These are phyloP conservation scores for Apiosordaria backusii DNA, from an alignment of 495 filamentous ascomycete genomes.

Conservation along the genomic window DNA sequence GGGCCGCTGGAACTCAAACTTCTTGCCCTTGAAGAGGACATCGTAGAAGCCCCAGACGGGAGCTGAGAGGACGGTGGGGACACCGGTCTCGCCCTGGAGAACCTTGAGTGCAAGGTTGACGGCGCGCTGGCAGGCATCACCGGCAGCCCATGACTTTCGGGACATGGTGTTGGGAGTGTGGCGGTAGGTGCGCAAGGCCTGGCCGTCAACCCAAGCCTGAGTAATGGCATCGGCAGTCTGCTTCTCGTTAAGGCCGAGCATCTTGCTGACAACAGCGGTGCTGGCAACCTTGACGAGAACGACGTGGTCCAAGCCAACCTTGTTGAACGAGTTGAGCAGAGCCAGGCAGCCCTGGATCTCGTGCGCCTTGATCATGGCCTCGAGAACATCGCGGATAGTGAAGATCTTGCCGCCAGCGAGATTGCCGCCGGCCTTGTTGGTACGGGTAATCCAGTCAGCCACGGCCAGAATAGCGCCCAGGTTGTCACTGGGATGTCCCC, in stretches of 20 bases:
- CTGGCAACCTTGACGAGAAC: constrained; percentile 97
- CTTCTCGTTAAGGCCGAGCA: constrained; percentile 83
- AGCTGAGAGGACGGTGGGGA: constrained; percentile 88
- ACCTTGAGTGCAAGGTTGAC: constrained; percentile 95
- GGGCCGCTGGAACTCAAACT: constrained; percentile 90
- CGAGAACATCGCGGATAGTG: constrained; percentile 83
- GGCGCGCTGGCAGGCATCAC: constrained; percentile 94
- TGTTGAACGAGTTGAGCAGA: constrained; percentile 96
- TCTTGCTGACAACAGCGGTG: constrained; percentile 87
- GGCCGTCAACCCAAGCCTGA: constrained; percentile 96
- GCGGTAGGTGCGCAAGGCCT: constrained; percentile 92
- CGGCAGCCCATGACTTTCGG: constrained; percentile 96
- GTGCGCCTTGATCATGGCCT: constrained; percentile 99
- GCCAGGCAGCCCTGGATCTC: constrained; percentile 98
- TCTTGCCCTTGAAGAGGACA: constrained; percentile 91
- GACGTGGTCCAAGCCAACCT: constrained; percentile 95
- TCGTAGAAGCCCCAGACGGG: constrained; percentile 99
- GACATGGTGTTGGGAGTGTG: constrained; percentile 99
- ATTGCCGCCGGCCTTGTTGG: constrained; percentile 87
- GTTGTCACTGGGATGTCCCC: constrained; percentile 76
- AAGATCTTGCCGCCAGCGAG: constrained; percentile 81
- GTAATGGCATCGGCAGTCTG: constrained; percentile 94
- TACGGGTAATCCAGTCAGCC: constrained; percentile 94
- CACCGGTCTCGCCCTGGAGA: constrained; percentile 80
- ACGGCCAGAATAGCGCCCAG: constrained; percentile 73